Conservation (phyloP, 768 basidiomycete species). For the Calocera cornea region DNA sequence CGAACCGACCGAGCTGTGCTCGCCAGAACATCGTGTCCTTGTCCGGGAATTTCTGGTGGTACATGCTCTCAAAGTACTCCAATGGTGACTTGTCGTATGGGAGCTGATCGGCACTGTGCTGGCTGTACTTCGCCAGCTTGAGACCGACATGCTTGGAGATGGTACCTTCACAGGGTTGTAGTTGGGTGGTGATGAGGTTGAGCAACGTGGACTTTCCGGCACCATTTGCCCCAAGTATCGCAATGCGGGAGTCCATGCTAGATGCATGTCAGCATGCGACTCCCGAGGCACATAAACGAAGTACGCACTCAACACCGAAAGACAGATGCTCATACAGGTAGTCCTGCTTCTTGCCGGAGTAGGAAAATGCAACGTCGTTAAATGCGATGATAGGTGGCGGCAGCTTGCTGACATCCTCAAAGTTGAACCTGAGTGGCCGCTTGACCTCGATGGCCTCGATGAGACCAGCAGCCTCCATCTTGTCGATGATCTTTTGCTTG, state of each 20-base stretch:
- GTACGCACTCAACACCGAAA: slow-evolving; percentile 90
- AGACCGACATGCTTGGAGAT: slow-evolving; percentile 77
- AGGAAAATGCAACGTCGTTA: slow-evolving; percentile 85
- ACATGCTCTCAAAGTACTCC: slow-evolving; percentile 82
- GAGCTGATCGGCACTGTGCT: slow-evolving; percentile 96
- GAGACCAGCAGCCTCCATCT: slow-evolving; percentile 99
- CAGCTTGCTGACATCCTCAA: slow-evolving; percentile 84
- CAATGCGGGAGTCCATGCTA: slow-evolving; percentile 88
- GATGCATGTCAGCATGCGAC: slow-evolving; percentile 2
- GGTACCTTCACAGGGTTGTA: slow-evolving; percentile 74
- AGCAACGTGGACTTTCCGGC: slow-evolving; percentile 88
- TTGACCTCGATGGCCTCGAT: slow-evolving; percentile 77
- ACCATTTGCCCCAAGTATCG: slow-evolving; percentile 93
- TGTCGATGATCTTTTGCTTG: slow-evolving; percentile 99
- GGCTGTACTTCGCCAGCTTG: slow-evolving; percentile 96
- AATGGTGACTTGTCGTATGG: slow-evolving; percentile 84
- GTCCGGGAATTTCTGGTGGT: slow-evolving; percentile 75
- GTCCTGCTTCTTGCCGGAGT: slow-evolving; percentile 78
- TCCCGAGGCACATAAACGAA: not conserved
- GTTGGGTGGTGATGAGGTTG: slow-evolving; percentile 70
- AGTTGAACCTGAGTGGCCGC: slow-evolving; percentile 77
- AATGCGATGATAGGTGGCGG: slow-evolving; percentile 98
- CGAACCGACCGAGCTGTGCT: slow-evolving; percentile 87
- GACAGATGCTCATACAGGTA: slow-evolving; percentile 77
- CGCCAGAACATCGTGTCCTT: slow-evolving; percentile 88